phyloP scores from a whole-genome alignment of 2,329 filamentous ascomycete species.

The Salinomyces thailandicus region DNA sequence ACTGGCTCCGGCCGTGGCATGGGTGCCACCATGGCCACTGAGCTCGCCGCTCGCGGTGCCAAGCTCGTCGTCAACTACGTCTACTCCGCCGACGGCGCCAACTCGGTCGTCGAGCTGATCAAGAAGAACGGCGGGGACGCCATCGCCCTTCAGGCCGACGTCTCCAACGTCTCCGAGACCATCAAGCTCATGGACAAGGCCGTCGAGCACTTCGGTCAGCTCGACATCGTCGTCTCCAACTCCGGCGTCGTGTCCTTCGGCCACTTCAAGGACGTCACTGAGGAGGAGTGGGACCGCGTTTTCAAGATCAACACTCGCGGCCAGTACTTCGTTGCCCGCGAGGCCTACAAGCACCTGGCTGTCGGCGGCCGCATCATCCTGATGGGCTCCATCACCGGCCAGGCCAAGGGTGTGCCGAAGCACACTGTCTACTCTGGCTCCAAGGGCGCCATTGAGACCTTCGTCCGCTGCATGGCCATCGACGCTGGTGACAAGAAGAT shows the following conservation, averaged over 20 bases:
- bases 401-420: slow-evolving; percentile 46
- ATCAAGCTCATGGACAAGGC: slow-evolving; percentile 53
- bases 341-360: slow-evolving; percentile 44
- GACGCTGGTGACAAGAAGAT: slow-evolving; percentile 46
- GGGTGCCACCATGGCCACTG: slow-evolving; percentile 54
- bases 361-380: slow-evolving; percentile 44
- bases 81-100: slow-evolving; percentile 53
- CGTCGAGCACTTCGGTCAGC: slow-evolving; percentile 52
- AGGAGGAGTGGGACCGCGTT: slow-evolving; percentile 48
- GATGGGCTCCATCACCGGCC: slow-evolving; percentile 47
- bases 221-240: slow-evolving; percentile 63
- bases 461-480: slow-evolving; percentile 45
- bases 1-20: slow-evolving; percentile 53
- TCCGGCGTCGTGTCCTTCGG: slow-evolving; percentile 48
- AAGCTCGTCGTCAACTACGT: slow-evolving; percentile 59
- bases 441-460: slow-evolving; percentile 46
- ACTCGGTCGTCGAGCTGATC: slow-evolving; percentile 56
- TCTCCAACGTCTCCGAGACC: slow-evolving; percentile 54
- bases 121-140: slow-evolving; percentile 53
- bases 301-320: slow-evolving; percentile 53
- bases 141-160: slow-evolving; percentile 56
- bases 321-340: slow-evolving; percentile 52
- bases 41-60: slow-evolving; percentile 55
- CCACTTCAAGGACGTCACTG: slow-evolving; percentile 43
- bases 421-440: slow-evolving; percentile 44